Evolutionary conservation across 768 basidiomycete genomes (phyloP), one percentile per base, ranked within the genome.

Genomic region (Leccinum rimulosum): DNA sequence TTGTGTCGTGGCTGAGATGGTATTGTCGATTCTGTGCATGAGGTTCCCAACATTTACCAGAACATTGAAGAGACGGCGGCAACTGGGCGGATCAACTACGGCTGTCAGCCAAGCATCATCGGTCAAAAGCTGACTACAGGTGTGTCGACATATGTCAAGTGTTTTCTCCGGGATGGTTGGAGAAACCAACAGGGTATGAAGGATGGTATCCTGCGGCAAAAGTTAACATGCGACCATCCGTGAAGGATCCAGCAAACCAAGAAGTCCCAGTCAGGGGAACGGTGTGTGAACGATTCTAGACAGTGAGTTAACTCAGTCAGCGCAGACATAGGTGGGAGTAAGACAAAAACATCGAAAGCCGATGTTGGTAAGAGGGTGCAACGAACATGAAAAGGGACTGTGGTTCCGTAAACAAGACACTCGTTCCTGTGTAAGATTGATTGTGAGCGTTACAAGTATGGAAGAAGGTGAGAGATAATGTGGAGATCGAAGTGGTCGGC

Each of bases 11-110:
- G 65, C 59, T 19, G 69, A 66, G 53, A 69, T 66, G 49, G 61
- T 66, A 43, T 59, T 63, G 61, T 72, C 66, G 60, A 61, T 64
- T 55, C 58, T 70, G 33, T 71, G 73, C 64, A 69, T 67, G 57
- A 74, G 68, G 28, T 75, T 79, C 22, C 75, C 77, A 47, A 72
- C 72, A 19, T 75, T 78, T 58, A 78, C 76, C 48, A 80, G 68
- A 43, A 81, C 73, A 64, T 78, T 78, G 64, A 81, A 80, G 7
- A 82, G 65, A 6, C 79, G 76, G 55, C 77, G 79, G 4, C 74
- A 62, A 54, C 76, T 78, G 54, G 56, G 66, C 27, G 68, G 64
- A 8, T 75, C 63, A 31, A 65, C 62, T 15, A 62, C 35, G 33
- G 69, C 48, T 35, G 64, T 64, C 33, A 70, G 51, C 64, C 63